phyloP scores from a whole-genome alignment of 176 grass and related monocot species.

The Pharus latifolius region DNA sequence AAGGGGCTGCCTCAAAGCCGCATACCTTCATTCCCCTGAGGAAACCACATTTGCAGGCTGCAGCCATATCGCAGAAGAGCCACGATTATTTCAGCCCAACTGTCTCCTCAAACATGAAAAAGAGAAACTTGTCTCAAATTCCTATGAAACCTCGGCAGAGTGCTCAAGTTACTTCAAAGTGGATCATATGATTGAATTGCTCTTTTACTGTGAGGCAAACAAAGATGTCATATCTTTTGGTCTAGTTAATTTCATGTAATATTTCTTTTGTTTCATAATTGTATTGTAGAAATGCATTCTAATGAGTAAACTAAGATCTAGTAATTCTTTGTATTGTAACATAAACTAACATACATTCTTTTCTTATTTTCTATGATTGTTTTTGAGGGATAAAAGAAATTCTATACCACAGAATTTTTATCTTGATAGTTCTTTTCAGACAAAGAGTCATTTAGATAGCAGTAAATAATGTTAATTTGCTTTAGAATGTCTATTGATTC shows the following conservation, averaged over 20 bases:
- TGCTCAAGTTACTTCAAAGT: constrained; percentile 42
- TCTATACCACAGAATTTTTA: not conserved
- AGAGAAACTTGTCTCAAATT: constrained; percentile 53
- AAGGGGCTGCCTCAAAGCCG: constrained; percentile 39
- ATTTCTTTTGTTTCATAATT: not conserved
- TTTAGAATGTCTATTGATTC: not conserved
- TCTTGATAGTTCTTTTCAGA: not conserved
- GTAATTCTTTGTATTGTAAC: constrained; percentile 19
- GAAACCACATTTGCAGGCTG: constrained; percentile 66
- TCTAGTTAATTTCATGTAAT: not conserved
- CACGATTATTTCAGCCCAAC: constrained; percentile 83
- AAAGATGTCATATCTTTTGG: constrained; percentile 1
- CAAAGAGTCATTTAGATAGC: not conserved
- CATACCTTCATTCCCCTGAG: constrained; percentile 54
- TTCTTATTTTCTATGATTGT: not conserved
- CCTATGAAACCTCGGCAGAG: constrained; percentile 52
- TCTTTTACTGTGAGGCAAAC: constrained; percentile 1
- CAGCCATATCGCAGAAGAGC: constrained; percentile 59
- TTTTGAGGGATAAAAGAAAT: not conserved
- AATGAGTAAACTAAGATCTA: constrained; percentile 8
- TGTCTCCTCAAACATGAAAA: constrained; percentile 90
- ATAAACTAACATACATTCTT: constrained; percentile 10
- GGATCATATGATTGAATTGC: constrained; percentile 24
- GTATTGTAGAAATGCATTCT: constrained; percentile 29
- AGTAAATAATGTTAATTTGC: not conserved